These are phyloP conservation scores for Decorospora gaudefroyi DNA, from an alignment of 2,329 filamentous ascomycete genomes.

Conservation along the genomic window DNA sequence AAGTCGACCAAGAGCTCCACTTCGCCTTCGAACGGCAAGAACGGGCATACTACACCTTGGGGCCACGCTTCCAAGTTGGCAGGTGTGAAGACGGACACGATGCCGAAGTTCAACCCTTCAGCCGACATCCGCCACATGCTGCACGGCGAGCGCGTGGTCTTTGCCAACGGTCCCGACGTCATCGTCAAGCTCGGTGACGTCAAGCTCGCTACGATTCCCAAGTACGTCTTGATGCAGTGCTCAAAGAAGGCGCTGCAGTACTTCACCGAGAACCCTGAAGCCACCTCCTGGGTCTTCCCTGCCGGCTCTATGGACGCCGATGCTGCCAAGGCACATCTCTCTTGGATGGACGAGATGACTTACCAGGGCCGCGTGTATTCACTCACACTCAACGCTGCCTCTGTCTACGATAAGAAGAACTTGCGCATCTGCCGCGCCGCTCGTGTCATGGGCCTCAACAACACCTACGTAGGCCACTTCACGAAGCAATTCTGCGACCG, in stretches of 20 bases:
- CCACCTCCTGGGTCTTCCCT: conserved; percentile 18
- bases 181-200: conserved; percentile 24
- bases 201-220: conserved; percentile 21
- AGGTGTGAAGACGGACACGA: conserved; percentile 8
- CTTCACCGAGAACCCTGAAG: conserved; percentile 25
- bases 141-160: conserved; percentile 24
- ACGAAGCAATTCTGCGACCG: conserved; percentile 37
- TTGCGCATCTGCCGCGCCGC: conserved; percentile 31
- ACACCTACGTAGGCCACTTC: conserved; percentile 40
- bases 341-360: conserved; percentile 36
- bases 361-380: conserved; percentile 31
- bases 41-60: background rate
- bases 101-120: conserved; percentile 16
- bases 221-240: conserved; percentile 38
- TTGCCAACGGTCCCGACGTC: conserved; percentile 29
- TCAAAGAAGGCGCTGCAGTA: conserved; percentile 27
- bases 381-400: conserved; percentile 21
- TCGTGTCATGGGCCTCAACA: conserved; percentile 33
- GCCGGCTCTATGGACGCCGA: conserved; percentile 23
- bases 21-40: background rate
- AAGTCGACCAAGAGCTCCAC: background rate
- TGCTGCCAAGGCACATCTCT: conserved; percentile 22
- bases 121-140: conserved; percentile 32
- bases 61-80: background rate
- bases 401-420: conserved; percentile 27